Base-by-base conservation (phyloP, 179 eudicot genomes). In the Drosera spatulata region DNA sequence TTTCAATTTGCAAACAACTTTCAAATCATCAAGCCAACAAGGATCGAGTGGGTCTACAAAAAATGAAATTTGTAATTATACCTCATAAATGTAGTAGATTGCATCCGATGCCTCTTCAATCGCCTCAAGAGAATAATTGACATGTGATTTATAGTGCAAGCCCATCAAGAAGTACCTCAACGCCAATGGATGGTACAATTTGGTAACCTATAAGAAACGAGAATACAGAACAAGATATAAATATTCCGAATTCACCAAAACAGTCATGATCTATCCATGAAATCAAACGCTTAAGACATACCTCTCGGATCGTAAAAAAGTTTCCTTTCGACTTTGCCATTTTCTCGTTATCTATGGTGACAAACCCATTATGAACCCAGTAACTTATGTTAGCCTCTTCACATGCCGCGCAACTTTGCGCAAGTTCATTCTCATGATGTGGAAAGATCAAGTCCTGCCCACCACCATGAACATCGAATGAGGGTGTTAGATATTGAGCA, bases 401-500 rank as follows among this genome's bases (percentile, higher is more conserved):
- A 77, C 94, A 85, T 39, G 95, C 93, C 64, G 97, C 97, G 66
- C 95, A 89, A 49, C 95, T 89, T 69, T 93, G 99, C 6, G 99
- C 97, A 60, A 89, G 76, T 77, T 93, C 99, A 76, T 93, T 89
- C 63, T 93, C 99, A 61, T 93, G 99, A 65, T 93, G 99, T 3
- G 97, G 99, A 66, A 93, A 93, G 15, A 75, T 81, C 64, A 93
- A 77, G 77, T 89, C 99, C 86, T 75, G 74, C 53, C 99, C 97
- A 68, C 99, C 99, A 64, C 99, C 99, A 77, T 93, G 99, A 62
- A 93, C 84, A 64, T 93, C 97, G 73, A 93, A 93, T 40, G 79
- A 67, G 51, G 56, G 66, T 41, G 86, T 75, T 53, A 93, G 71
- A 71, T 89, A 86, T 12, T 76, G 70, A 58, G 85, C 82, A 77